phyloP scores from a whole-genome alignment of 1,284 basidiomycete species.

The Fistulina hepatica region DNA sequence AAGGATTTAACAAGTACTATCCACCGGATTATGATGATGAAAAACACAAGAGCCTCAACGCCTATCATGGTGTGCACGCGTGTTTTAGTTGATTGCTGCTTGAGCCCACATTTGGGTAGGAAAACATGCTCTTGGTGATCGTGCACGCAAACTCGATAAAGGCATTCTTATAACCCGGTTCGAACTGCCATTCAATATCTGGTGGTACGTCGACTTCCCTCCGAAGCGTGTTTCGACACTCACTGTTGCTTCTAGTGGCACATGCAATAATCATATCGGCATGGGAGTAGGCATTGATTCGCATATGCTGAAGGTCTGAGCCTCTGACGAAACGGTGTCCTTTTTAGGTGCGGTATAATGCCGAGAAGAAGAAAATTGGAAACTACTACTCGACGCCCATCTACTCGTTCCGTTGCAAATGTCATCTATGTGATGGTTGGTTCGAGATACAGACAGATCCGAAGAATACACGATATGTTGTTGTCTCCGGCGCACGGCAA shows the following conservation, averaged over 20 bases:
- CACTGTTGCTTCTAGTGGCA: conserved; percentile 40
- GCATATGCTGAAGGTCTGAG: too few species aligned
- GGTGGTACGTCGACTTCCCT: conserved; percentile 62
- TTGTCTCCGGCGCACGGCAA: conserved; percentile 71
- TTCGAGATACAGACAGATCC: conserved; percentile 98
- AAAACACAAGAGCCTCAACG: conserved; percentile 74
- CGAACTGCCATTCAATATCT: conserved; percentile 94
- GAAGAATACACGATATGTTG: conserved; percentile 31
- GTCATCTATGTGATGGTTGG: conserved; percentile 85
- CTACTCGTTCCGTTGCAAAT: conserved; percentile 93
- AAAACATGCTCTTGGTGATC: conserved; percentile 87
- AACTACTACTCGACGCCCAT: conserved; percentile 93
- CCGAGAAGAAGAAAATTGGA: conserved; percentile 96
- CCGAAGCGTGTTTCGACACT: not conserved
- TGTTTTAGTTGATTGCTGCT: conserved; percentile 1
- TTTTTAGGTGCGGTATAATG: conserved; percentile 98
- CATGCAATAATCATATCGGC: conserved; percentile 89
- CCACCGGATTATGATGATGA: conserved; percentile 85
- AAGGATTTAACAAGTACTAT: conserved; percentile 87
- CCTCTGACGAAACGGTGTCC: too few species aligned
- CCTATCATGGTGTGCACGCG: conserved; percentile 50
- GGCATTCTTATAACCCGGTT: conserved; percentile 91
- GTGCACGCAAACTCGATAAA: conserved; percentile 87
- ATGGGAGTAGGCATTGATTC: too few species aligned
- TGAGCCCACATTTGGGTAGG: conserved; percentile 37